Base-by-base conservation (phyloP, 2,329 filamentous ascomycete species). In the Periconia macrospinosa region DNA sequence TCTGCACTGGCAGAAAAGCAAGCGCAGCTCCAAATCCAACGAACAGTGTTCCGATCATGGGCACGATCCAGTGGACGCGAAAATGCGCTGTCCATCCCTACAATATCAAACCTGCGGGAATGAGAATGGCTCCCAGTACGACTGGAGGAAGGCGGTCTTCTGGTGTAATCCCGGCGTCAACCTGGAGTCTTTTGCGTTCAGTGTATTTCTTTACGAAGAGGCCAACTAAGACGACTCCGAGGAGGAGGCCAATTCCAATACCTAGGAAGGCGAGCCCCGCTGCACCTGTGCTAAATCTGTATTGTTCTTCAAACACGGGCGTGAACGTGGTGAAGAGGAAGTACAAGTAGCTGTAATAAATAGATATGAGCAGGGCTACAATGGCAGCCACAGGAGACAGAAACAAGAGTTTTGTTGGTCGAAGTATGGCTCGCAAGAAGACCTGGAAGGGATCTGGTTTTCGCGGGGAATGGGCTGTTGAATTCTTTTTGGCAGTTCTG, bases 11-110 rank as follows among this genome's bases (percentile, higher is more conserved):
- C 43, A 52, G 41, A 35, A 47, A 52, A 19, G 47, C 47, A 35
- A 47, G 47, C 30, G 47, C 47, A 19, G 42, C 50, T 19, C 50
- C 50, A 18, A 52, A 42, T 1, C 43, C 27, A 17, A 52, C 47
- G 7, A 52, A 17, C 30, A 42, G 33, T 27, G 43, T 52, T 42
- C 50, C 44, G 47, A 52, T 52, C 17, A 42, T 52, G 30, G 50
- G 50, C 2, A 52, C 43, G n/a, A 52, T 52, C 43, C 33, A 52
- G 6, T 52, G 23, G 50, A n/a, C 45, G 23, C n/a, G 50, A 30
- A 47, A 52, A 17, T 52, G 33, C 35, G 47, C 20, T 19, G 33
- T 27, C 50, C 44, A 52, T 18, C 50, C 44, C 30, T 52, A 52
- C 43, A 47, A 23, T 15, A 52, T 41, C 13, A 52, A 52, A 11